A percentile compares a stretch with the other conserved stretches of the same genome.
phyloP scores from a whole-genome alignment of 768 basidiomycete species.

The Agaricus blazei region DNA sequence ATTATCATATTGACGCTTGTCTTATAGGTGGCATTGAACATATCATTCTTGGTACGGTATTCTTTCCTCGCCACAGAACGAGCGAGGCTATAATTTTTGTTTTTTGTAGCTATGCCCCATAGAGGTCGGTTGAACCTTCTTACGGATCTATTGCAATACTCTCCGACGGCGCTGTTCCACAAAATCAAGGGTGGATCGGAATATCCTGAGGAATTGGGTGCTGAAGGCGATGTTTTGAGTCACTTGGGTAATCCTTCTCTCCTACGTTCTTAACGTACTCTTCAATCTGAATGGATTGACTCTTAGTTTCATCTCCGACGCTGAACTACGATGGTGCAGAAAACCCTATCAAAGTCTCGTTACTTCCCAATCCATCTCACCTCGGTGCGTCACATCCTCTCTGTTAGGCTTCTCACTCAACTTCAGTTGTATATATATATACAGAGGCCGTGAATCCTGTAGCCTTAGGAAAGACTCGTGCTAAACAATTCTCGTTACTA shows the following conservation, averaged over 20 bases:
- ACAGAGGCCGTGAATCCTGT: slow-evolving; percentile 85
- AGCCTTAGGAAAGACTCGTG: slow-evolving; percentile 84
- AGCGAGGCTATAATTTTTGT: neutral
- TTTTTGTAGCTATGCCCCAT: slow-evolving; percentile 67
- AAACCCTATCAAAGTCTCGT: slow-evolving; percentile 60
- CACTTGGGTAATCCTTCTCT: slow-evolving; percentile 55
- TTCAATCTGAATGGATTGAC: neutral
- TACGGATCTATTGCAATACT: slow-evolving; percentile 66
- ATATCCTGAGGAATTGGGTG: slow-evolving; percentile 57
- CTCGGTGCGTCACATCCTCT: slow-evolving; percentile 39
- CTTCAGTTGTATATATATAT: neutral
- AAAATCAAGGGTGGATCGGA: slow-evolving; percentile 84
- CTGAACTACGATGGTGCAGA: slow-evolving; percentile 49
- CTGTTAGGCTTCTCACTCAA: slow-evolving; percentile 2
- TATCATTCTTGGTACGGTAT: slow-evolving; percentile 48
- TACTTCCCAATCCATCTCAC: slow-evolving; percentile 80
- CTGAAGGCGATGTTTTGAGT: slow-evolving; percentile 82
- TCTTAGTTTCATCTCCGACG: slow-evolving; percentile 57
- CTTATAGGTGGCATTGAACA: slow-evolving; percentile 56
- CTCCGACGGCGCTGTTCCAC: slow-evolving; percentile 70
- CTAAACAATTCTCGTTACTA: slow-evolving; percentile 82
- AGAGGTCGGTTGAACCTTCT: slow-evolving; percentile 84
- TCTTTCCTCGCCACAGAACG: neutral
- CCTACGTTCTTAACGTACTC: neutral
- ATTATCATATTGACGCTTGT: neutral